phyloP scores from a whole-genome alignment of 2,329 filamentous ascomycete genomes.

The Calonectria leucothoes region DNA sequence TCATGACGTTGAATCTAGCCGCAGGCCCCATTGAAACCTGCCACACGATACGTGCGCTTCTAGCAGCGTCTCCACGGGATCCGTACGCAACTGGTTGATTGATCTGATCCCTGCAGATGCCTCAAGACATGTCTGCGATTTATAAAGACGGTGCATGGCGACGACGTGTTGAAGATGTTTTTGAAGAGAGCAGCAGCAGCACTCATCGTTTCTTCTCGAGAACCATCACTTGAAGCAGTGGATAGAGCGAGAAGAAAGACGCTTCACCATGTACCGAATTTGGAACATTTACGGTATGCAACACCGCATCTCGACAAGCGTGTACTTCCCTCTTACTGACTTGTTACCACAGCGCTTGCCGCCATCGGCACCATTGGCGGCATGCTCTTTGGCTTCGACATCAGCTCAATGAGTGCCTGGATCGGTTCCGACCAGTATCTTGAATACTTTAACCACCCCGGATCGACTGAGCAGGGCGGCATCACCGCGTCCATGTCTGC shows the following conservation, averaged over 20 bases:
- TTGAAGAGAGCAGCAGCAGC: slow-evolving; percentile 8
- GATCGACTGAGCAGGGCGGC: slow-evolving; percentile 58
- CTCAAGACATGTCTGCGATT: slow-evolving; percentile 4
- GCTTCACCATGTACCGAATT: slow-evolving; percentile 47
- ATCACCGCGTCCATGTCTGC: slow-evolving; percentile 63
- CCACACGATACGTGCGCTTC: slow-evolving; percentile 42
- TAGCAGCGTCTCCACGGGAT: slow-evolving; percentile 33
- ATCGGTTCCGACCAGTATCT: slow-evolving; percentile 63
- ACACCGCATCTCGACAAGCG: not conserved
- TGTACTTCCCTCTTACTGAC: slow-evolving; percentile 24
- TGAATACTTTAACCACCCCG: slow-evolving; percentile 62
- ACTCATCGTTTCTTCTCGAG: slow-evolving; percentile 7
- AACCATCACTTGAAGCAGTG: not conserved
- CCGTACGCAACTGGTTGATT: not conserved
- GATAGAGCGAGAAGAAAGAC: not conserved
- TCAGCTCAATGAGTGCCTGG: slow-evolving; percentile 69
- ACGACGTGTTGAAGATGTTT: not conserved
- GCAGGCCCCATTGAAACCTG: slow-evolving; percentile 31
- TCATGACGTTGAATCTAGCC: slow-evolving; percentile 34
- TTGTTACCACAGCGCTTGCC: slow-evolving; percentile 44
- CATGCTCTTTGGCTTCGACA: slow-evolving; percentile 66
- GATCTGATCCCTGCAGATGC: slow-evolving; percentile 15
- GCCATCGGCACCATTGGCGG: slow-evolving; percentile 56
- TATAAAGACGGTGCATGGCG: slow-evolving; percentile 32
- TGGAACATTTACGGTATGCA: slow-evolving; percentile 51